These are phyloP conservation scores for Herpetomonas tarakana DNA, from an alignment of 208 protist species.

Conservation along the genomic window DNA sequence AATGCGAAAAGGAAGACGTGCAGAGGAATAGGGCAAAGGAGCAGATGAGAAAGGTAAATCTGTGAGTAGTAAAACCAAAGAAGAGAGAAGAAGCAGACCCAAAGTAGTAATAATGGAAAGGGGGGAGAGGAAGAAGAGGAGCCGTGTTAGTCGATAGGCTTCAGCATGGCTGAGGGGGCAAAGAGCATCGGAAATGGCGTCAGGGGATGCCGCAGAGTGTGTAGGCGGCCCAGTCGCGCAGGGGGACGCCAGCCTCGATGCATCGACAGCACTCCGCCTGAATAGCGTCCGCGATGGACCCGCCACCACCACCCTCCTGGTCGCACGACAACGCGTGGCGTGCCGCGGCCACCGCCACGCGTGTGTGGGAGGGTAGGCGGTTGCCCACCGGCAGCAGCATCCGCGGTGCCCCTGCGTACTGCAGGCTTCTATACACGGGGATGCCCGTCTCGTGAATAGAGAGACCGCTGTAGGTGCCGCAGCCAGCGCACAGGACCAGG, in stretches of 20 bases:
- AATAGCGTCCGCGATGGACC: slow-evolving; percentile 11
- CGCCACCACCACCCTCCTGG: not conserved
- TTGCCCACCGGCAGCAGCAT: slow-evolving; percentile 40
- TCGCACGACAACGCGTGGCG: not conserved
- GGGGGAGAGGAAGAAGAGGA: not conserved
- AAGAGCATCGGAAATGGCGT: too few species aligned
- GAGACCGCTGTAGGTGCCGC: slow-evolving; percentile 42
- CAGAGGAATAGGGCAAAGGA: slow-evolving; percentile 3
- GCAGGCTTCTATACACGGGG: slow-evolving; percentile 51
- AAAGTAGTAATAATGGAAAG: not conserved
- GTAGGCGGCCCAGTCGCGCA: slow-evolving; percentile 32
- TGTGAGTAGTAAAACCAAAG: too few species aligned
- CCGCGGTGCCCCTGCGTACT: slow-evolving; percentile 46
- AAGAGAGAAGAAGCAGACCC: too few species aligned
- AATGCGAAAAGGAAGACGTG: slow-evolving; percentile 9
- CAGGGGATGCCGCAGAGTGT: slow-evolving; percentile 26
- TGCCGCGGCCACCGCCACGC: slow-evolving; percentile 12
- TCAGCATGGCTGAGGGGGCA: too few species aligned
- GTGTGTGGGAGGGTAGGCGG: slow-evolving; percentile 9
- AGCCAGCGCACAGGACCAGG: slow-evolving; percentile 35
- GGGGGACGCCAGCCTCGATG: slow-evolving; percentile 6
- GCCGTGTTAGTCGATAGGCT: slow-evolving; percentile 4
- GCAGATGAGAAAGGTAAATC: too few species aligned
- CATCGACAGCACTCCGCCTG: slow-evolving; percentile 1
- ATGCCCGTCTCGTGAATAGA: slow-evolving; percentile 62